phyloP scores from a whole-genome alignment of 2,329 filamentous ascomycete genomes.

The Fusarium cyanostomum region DNA sequence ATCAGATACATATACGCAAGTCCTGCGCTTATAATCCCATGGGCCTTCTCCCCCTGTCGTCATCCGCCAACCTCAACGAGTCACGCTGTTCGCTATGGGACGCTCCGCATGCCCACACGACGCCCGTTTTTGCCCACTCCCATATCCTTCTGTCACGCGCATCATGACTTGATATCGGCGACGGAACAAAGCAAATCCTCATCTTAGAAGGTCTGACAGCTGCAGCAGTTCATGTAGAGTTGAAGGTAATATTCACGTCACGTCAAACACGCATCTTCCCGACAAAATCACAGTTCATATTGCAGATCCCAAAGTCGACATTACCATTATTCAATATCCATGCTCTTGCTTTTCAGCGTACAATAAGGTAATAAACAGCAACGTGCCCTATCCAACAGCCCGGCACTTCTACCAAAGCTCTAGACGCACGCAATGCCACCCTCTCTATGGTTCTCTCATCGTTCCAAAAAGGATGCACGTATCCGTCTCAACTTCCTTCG shows the following conservation, averaged over 20 bases:
- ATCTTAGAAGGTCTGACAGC: no score
- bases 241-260: background rate
- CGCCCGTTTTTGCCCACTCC: background rate
- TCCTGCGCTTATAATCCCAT: slow-evolving; percentile 6
- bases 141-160: slow-evolving; percentile 28
- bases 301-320: slow-evolving; percentile 31
- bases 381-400: slow-evolving; percentile 35
- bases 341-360: slow-evolving; percentile 22
- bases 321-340: slow-evolving; percentile 47
- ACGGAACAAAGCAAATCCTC: background rate
- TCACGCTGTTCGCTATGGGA: slow-evolving; percentile 35
- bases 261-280: background rate
- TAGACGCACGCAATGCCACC: slow-evolving; percentile 1
- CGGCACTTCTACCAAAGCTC: slow-evolving; percentile 17
- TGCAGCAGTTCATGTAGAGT: no score
- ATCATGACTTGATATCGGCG: slow-evolving; percentile 5
- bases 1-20: background rate
- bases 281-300: background rate
- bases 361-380: slow-evolving; percentile 12
- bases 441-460: slow-evolving; percentile 8
- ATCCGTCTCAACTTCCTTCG: slow-evolving; percentile 26
- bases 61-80: slow-evolving; percentile 28
- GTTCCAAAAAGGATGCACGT: slow-evolving; percentile 14
- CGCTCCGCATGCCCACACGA: slow-evolving; percentile 16
- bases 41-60: slow-evolving; percentile 18